phyloP scores from a whole-genome alignment of 2,329 filamentous ascomycete species.

The Ciborinia camelliae region DNA sequence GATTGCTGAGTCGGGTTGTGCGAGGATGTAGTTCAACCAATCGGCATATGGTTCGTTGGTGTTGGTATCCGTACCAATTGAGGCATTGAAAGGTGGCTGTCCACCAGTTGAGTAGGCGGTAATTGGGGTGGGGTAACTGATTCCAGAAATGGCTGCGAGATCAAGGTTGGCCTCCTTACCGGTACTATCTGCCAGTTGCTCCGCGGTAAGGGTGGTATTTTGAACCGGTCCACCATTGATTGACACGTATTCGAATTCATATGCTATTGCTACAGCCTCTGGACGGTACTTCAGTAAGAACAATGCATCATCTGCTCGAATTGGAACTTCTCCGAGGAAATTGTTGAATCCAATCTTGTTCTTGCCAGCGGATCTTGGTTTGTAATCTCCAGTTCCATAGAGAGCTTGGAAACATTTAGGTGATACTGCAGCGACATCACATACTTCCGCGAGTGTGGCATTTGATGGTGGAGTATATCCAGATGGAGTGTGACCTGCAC shows the following conservation, averaged over 20 bases:
- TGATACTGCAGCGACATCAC: slow-evolving; percentile 50
- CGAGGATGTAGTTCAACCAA: slow-evolving; percentile 50
- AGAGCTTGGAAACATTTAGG: slow-evolving; percentile 28
- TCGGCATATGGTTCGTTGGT: slow-evolving; percentile 57
- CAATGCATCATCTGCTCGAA: slow-evolving; percentile 25
- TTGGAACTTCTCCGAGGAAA: slow-evolving; percentile 27
- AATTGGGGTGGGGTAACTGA: slow-evolving; percentile 52
- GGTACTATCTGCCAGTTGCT: slow-evolving; percentile 17
- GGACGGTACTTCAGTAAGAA: slow-evolving; percentile 29
- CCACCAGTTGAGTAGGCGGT: slow-evolving; percentile 55
- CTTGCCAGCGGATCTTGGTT: slow-evolving; percentile 21
- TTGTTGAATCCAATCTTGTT: slow-evolving; percentile 32
- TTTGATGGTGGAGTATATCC: slow-evolving; percentile 35
- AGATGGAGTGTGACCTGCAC: slow-evolving; percentile 16
- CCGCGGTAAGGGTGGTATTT: slow-evolving; percentile 23
- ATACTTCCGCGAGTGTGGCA: slow-evolving; percentile 48
- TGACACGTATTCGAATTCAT: slow-evolving; percentile 21
- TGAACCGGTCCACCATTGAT: slow-evolving; percentile 24
- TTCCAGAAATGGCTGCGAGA: slow-evolving; percentile 51
- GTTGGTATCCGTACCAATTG: slow-evolving; percentile 34
- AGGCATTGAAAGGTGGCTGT: slow-evolving; percentile 49
- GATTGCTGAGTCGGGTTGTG: slow-evolving; percentile 41
- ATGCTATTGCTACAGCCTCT: slow-evolving; percentile 23
- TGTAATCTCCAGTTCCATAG: slow-evolving; percentile 26
- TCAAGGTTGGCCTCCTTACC: slow-evolving; percentile 54